Evolutionary conservation across 768 basidiomycete genomes (phyloP).

Genomic region (Paxillus involutus): DNA sequence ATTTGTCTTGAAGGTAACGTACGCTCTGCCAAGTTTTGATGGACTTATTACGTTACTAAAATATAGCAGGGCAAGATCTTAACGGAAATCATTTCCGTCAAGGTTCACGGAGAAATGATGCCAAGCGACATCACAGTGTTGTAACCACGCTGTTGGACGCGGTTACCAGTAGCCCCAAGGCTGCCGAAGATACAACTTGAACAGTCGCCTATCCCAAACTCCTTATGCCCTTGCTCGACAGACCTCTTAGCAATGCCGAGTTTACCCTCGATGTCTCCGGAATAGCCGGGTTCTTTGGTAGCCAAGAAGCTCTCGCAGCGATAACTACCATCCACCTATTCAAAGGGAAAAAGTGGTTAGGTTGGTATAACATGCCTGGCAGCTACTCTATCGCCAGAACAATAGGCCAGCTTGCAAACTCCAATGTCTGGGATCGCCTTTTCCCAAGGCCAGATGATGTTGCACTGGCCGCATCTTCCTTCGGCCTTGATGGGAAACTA

Average conservation of each 20-base stretch:
- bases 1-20: no score
- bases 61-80: no score
- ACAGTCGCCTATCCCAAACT: no score
- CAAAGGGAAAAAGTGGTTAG: slow-evolving; percentile 32
- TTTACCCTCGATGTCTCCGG: slow-evolving; percentile 29
- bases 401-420: slow-evolving; percentile 28
- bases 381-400: slow-evolving; percentile 29
- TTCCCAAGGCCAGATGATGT: slow-evolving; percentile 18
- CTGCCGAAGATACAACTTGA: no score
- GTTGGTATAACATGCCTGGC: slow-evolving; percentile 39
- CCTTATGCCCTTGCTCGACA: slow-evolving; percentile 20
- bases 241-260: slow-evolving; percentile 9
- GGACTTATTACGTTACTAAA: no score
- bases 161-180: no score
- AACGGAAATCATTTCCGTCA: no score
- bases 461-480: slow-evolving; percentile 14
- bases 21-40: no score
- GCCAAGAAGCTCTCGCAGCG: slow-evolving; percentile 35
- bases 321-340: slow-evolving; percentile 35
- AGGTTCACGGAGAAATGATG: no score
- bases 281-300: slow-evolving; percentile 35
- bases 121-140: no score
- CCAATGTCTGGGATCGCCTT: slow-evolving; percentile 26
- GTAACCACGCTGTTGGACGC: no score
- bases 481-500: slow-evolving; percentile 26